Base-by-base conservation (phyloP, 768 basidiomycete species). In the Tylopilus cervinicoccineus region DNA sequence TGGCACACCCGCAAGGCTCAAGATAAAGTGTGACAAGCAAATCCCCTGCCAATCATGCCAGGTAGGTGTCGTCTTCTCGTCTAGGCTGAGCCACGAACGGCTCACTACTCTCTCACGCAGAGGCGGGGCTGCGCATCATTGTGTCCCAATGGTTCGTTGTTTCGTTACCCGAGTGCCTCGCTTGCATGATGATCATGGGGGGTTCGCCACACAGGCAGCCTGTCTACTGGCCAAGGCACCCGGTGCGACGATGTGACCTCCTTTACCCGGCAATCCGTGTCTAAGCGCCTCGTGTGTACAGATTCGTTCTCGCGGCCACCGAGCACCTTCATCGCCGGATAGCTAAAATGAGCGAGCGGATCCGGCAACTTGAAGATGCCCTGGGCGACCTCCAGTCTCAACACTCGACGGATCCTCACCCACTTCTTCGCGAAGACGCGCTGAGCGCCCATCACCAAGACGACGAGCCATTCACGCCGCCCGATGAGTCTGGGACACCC, bases 11-110 rank as follows among this genome's bases (percentile, higher is more conserved):
- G n/a, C n/a, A 78, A 77, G 86, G 57, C 72, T 88, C 57, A 83
- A 88, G 75, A 86, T 88, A 64, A 86, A 86, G 62, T 88, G 86
- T 71, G 84, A 87, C 77, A 88, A 87, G 72, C 77, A 84, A 54
- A 83, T 87, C 45, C 86, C 86, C 10, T 88, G 86, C 61, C 83
- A 86, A 62, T 85, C 84, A 1, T 87, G 86, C 62, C 79, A 80
- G 72, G 84, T 81, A 61, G 34, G 71, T 64, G 28, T 49, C 11
- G 11, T 24, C 14, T 43, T 19, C 31, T 19, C 29, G 23, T 26
- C 20, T 45, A 38, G 7, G 29, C 43, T 11, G 26, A 19, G 49
- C 29, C 37, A 44, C 39, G 11, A 27, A 10, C 53, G 16, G 13
- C 44, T 19, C 24, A 48, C 16, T 40, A 40, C 31, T 23, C 43